Base-by-base conservation (phyloP, 148 eudicot species). In the Vaccinium macrocarpon region DNA sequence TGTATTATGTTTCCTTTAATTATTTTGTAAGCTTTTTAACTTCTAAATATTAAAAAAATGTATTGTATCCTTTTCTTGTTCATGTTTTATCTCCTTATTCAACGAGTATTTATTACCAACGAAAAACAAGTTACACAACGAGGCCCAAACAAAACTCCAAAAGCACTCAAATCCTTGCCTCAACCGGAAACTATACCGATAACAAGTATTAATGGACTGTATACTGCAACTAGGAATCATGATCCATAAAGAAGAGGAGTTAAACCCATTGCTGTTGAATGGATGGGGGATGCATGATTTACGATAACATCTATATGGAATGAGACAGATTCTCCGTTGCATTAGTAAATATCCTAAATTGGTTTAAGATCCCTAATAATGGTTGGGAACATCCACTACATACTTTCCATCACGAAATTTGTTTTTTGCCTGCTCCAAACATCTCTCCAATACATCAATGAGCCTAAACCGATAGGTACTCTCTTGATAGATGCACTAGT, bases 61-160 rank as follows among this genome's bases (percentile, higher is more conserved):
- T 42, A 42, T 42, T 42, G 46, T 76, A 76, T 50, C 57, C 79
- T 76, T 50, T 76, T 13, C 80, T 23, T 76, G 1, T 50, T 12
- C 53, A 6, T 72, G 46, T 35, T 46, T 56, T 9, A 21, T 23
- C 68, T 75, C 42, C 79, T 73, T 32, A 82, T 55, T 72, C 32
- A 72, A 75, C 42, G 70, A 55, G 19, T 27, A 74, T 83, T 73
- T 13, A 73, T 76, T 21, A 83, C 71, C 68, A 74, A 42, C 23
- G 38, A 62, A 50, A 74, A 19, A 23, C 61, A 52, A 52, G 49
- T 25, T 72, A 82, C 42, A 35, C 25, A 51, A 70, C 6, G 1
- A 29, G 6, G 56, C 42, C 51, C 55, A n/a, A 68, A 81, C 52
- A 23, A 46, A 51, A 81, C 4, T 18, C 38, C 3, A 12, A 7